These are phyloP conservation scores for Rhizopogon vulgaris DNA, from an alignment of 768 basidiomycete genomes.

Conservation along the genomic window DNA sequence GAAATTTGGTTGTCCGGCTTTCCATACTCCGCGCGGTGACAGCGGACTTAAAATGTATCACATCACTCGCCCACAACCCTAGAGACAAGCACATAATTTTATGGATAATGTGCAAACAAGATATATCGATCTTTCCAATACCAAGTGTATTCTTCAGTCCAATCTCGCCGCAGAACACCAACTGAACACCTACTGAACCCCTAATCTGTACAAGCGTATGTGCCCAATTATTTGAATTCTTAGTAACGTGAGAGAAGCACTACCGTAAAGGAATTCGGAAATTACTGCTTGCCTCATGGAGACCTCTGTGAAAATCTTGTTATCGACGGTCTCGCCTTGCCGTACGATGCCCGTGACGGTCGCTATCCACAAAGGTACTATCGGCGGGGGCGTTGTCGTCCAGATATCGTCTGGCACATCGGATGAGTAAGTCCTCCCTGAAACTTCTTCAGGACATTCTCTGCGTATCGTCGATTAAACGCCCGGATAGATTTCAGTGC, in stretches of 20 bases:
- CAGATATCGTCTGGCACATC: conserved; percentile 55
- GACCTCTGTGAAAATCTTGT: conserved; percentile 75
- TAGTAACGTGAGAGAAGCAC: conserved; percentile 38
- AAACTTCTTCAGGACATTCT: conserved; percentile 21
- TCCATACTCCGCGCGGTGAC: too few relatives aligned
- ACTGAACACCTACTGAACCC: conserved; percentile 51
- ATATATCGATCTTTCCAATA: too few relatives aligned
- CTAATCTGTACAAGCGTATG: conserved; percentile 35
- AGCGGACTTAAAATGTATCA: too few relatives aligned
- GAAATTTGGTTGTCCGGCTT: too few relatives aligned
- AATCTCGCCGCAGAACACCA: too few relatives aligned
- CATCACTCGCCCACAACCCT: too few relatives aligned
- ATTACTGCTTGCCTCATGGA: too few relatives aligned
- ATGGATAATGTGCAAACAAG: too few relatives aligned
- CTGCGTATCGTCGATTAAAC: conserved; percentile 30
- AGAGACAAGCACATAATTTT: too few relatives aligned
- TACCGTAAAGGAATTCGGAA: too few relatives aligned
- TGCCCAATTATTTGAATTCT: conserved; percentile 31
- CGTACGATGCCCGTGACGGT: conserved; percentile 63
- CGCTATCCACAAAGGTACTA: conserved; percentile 48
- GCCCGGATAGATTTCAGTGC: conserved; percentile 3
- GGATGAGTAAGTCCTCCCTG: too few relatives aligned
- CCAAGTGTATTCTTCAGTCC: too few relatives aligned
- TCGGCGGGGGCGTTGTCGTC: conserved; percentile 73
- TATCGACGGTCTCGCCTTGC: conserved; percentile 64